Percentiles rank a stretch among this genome's conserved stretches.
These are phyloP conservation scores for Trichoderma atrobrunneum DNA, from an alignment of 2,329 filamentous ascomycete genomes.

Conservation along the genomic window DNA sequence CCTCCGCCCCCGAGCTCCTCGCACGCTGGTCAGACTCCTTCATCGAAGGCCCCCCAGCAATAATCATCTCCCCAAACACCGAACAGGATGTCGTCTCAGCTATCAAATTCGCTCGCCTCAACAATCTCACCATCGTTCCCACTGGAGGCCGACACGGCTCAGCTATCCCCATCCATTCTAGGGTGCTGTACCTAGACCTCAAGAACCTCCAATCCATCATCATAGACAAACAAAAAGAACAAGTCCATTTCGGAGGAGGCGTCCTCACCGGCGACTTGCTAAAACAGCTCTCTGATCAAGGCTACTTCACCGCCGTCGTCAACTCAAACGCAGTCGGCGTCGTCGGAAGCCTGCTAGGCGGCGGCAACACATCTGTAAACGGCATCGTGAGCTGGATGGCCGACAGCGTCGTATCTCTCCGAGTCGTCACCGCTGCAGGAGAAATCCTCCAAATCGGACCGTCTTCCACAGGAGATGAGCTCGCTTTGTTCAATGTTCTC, in stretches of 20 bases:
- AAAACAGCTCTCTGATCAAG: slow-evolving; percentile 23
- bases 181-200: slow-evolving; percentile 36
- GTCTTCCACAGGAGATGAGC: slow-evolving; percentile 26
- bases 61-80: slow-evolving; percentile 29
- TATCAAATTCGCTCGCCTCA: slow-evolving; percentile 28
- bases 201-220: slow-evolving; percentile 29
- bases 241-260: slow-evolving; percentile 33
- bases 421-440: slow-evolving; percentile 27
- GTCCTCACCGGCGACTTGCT: slow-evolving; percentile 29
- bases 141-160: slow-evolving; percentile 32
- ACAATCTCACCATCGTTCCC: slow-evolving; percentile 30
- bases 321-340: slow-evolving; percentile 31
- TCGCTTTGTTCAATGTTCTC: slow-evolving; percentile 31
- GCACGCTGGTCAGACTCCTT: slow-evolving; percentile 34
- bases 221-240: slow-evolving; percentile 27
- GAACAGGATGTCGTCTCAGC: slow-evolving; percentile 31
- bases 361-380: slow-evolving; percentile 28
- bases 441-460: slow-evolving; percentile 21
- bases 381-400: slow-evolving; percentile 34
- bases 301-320: slow-evolving; percentile 33
- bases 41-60: slow-evolving; percentile 25
- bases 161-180: slow-evolving; percentile 30
- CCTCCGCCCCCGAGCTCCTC: neutral
- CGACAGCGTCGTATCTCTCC: slow-evolving; percentile 31
- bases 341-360: slow-evolving; percentile 29